These are phyloP conservation scores for Capillidium heterosporum DNA, from an alignment of 371 early-diverging fungal genomes.

Conservation along the genomic window DNA sequence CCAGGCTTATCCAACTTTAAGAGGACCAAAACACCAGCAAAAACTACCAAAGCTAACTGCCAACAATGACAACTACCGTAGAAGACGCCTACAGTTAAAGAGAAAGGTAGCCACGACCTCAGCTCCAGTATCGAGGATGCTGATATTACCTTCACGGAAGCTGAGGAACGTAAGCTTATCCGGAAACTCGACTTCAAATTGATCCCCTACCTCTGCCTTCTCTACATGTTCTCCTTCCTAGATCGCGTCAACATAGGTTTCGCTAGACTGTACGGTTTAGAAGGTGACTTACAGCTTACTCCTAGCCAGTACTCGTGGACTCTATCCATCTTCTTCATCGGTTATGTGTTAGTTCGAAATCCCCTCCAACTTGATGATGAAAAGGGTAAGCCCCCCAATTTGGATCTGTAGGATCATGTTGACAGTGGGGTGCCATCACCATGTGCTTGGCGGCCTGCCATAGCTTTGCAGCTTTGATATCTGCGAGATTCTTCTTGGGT, in stretches of 20 bases:
- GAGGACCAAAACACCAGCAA: no score
- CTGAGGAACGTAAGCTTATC: constrained; percentile 16
- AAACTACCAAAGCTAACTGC: no score
- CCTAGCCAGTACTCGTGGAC: constrained; percentile 33
- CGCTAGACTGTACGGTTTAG: constrained; percentile 14
- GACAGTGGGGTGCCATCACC: constrained; percentile 39
- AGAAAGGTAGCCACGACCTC: no score
- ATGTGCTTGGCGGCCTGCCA: constrained; percentile 30
- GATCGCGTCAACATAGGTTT: constrained; percentile 57
- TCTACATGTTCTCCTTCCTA: constrained; percentile 50
- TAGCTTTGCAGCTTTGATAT: constrained; percentile 23
- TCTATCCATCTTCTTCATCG: constrained; percentile 47
- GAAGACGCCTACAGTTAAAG: no score
- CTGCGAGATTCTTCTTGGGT: constrained; percentile 42
- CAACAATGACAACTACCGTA: no score
- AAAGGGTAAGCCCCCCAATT: constrained; percentile 1
- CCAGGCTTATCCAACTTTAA: no score
- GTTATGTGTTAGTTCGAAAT: constrained; percentile 45
- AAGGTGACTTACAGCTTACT: constrained; percentile 22
- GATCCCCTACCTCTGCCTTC: constrained; percentile 41
- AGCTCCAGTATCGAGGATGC: no score
- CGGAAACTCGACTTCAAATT: constrained; percentile 45
- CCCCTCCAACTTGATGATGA: constrained; percentile 6
- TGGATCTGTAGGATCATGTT: constrained; percentile 21
- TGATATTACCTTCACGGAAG: no score